Evolutionary conservation across 257 asterid species (phyloP), one percentile per base, ranked within the genome.

Genomic region (Nicotiana noctiflora): DNA sequence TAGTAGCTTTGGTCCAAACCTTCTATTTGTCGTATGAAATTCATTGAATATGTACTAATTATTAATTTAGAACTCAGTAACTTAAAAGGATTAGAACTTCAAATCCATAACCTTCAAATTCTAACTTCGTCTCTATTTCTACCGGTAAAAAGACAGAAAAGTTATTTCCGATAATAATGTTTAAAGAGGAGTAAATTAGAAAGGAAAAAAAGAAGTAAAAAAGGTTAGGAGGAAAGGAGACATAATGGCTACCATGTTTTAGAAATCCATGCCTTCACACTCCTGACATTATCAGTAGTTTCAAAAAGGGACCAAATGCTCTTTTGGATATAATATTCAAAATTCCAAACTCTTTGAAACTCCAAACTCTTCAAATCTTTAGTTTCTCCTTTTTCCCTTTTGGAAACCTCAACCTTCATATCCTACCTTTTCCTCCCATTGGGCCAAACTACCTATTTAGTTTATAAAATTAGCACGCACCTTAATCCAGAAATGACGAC

Each of bases 241-340:
- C 92, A 89, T 85, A 86, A 86, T 91, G 91, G 84, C 87, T 89
- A 87, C 93, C 93, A 88, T 89, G 91, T 85, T 86, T 40, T 89
- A 84, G 86, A 89, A 83, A 82, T 81, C 65, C 90, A 85, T 86
- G 87, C 88, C 89, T 57, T 68, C 51, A 31, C 17, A 44, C 64
- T 63, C 23, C 56, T 77, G 56, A 77, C 81, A 77, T 32, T 34
- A 57, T 70, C 27, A 70, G 55, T 60, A 60, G 66, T 60, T 23
- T 70, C 64, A 32, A 77, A 57, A 77, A 40, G 53, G 67, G 34
- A 19, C 66, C 64, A 40, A 40, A 77, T 32, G 37, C 37, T 77
- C 67, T 76, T 59, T n/a, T 68, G 44, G 80, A 84, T 86, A 86
- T 84, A n/a, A n/a, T n/a, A n/a, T n/a, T n/a, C n/a, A n/a, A n/a